Conservation (phyloP, 495 filamentous ascomycete genomes). For the Aspergillus asperescens region DNA sequence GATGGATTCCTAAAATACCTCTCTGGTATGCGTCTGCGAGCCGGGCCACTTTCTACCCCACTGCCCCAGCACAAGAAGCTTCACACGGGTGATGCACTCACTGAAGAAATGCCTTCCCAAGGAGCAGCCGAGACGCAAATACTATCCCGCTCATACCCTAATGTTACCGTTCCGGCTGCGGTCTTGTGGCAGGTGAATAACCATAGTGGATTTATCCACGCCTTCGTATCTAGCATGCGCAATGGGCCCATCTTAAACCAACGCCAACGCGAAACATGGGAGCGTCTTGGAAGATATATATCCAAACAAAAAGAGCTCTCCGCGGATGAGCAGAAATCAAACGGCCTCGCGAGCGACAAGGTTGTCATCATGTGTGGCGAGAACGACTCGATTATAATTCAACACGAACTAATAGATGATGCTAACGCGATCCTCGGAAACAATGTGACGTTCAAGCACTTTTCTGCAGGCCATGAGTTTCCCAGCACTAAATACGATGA, state of each 20-base stretch:
- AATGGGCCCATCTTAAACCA: slow-evolving; percentile 49
- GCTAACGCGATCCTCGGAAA: slow-evolving; percentile 45
- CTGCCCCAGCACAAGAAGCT: slow-evolving; percentile 33
- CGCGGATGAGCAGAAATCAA: slow-evolving; percentile 13
- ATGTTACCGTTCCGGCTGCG: slow-evolving; percentile 39
- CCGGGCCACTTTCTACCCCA: slow-evolving; percentile 35
- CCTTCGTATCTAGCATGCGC: slow-evolving; percentile 55
- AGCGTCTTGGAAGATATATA: slow-evolving; percentile 47
- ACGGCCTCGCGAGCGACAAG: slow-evolving; percentile 41
- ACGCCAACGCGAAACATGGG: slow-evolving; percentile 51
- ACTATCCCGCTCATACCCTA: slow-evolving; percentile 41
- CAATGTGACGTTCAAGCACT: slow-evolving; percentile 42
- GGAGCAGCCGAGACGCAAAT: slow-evolving; percentile 34
- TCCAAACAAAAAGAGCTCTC: slow-evolving; percentile 34
- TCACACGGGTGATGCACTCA: slow-evolving; percentile 32
- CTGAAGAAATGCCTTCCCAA: slow-evolving; percentile 35
- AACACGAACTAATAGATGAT: slow-evolving; percentile 54
- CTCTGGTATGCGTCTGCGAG: slow-evolving; percentile 51
- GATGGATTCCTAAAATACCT: slow-evolving; percentile 49
- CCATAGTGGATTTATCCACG: slow-evolving; percentile 52
- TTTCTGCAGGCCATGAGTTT: slow-evolving; percentile 55
- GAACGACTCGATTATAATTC: slow-evolving; percentile 49
- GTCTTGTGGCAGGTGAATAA: slow-evolving; percentile 53
- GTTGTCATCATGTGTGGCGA: slow-evolving; percentile 52
- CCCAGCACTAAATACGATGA: slow-evolving; percentile 50